Conservation (phyloP, 805 yeast genomes). For the Candida argentea region DNA sequence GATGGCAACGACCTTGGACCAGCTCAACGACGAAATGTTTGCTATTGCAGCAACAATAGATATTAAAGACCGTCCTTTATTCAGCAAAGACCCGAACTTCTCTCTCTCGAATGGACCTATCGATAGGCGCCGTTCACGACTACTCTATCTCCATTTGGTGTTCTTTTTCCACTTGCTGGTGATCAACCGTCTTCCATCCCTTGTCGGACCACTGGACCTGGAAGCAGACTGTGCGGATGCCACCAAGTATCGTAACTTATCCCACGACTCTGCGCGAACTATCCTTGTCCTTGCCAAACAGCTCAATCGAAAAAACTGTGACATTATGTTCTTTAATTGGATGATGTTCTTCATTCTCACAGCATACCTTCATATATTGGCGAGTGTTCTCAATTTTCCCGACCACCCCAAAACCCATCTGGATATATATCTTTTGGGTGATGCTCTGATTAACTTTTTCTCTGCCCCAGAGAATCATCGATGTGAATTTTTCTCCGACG, state of each 20-base stretch:
- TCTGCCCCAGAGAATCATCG: no score
- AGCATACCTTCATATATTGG: constrained; percentile 15
- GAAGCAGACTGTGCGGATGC: constrained; percentile 10
- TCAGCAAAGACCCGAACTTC: constrained; percentile 25
- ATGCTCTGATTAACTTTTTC: constrained; percentile 10
- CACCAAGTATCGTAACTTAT: constrained; percentile 17
- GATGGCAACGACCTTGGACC: constrained; percentile 13
- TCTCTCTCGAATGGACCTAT: not conserved
- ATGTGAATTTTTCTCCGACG: no score
- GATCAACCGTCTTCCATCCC: constrained; percentile 24
- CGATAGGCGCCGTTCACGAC: not conserved
- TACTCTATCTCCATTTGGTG: constrained; percentile 13
- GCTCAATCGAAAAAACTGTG: constrained; percentile 10
- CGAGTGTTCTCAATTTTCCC: constrained; percentile 18
- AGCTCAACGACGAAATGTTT: constrained; percentile 20
- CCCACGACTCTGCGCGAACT: constrained; percentile 28
- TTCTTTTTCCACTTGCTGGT: constrained; percentile 27
- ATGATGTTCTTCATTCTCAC: constrained; percentile 20
- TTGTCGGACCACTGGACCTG: constrained; percentile 5
- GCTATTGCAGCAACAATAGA: constrained; percentile 12
- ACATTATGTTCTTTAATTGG: constrained; percentile 22
- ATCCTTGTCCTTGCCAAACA: constrained; percentile 17
- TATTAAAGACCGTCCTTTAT: constrained; percentile 16
- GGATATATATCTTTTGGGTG: constrained; percentile 23
- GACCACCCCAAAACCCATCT: constrained; percentile 14